These are phyloP conservation scores for Acer saccharum DNA, from an alignment of 345 rosid species.

Conservation along the genomic window DNA sequence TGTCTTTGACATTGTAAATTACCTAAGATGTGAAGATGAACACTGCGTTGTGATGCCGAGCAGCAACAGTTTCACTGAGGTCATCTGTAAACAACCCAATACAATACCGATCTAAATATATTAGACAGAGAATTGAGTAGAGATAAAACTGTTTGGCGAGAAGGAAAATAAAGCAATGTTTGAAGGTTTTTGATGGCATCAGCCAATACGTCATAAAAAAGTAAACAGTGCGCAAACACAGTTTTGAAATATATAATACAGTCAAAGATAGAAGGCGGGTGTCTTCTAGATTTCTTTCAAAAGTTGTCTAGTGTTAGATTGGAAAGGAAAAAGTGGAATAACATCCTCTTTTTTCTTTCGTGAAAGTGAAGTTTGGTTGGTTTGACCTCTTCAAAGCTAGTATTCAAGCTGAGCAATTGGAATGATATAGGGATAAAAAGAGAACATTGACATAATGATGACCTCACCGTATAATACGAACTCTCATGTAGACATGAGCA, in stretches of 20 bases:
- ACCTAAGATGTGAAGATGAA: slow-evolving; percentile 2
- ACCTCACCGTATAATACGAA: slow-evolving; percentile 22
- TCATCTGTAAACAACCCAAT: slow-evolving; percentile 23
- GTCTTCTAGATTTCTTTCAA: not conserved
- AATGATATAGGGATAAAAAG: not conserved
- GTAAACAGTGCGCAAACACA: not conserved
- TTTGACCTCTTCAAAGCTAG: not conserved
- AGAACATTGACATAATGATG: not conserved
- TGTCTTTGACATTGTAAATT: not conserved
- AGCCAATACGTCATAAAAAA: not conserved
- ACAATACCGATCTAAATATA: not conserved
- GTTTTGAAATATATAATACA: not conserved
- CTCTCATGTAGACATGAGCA: slow-evolving; percentile 9
- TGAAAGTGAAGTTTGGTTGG: not conserved
- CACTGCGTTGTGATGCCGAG: not conserved
- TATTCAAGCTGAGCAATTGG: not conserved
- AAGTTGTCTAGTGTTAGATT: not conserved
- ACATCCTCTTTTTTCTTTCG: not conserved
- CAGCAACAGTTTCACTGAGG: not conserved
- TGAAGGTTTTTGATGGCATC: not conserved
- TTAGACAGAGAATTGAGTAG: not conserved
- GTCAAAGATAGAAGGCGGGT: not conserved
- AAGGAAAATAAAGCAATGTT: slow-evolving; percentile 10
- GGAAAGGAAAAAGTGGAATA: not conserved
- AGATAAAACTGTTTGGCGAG: not conserved